Evolutionary conservation across 1,284 basidiomycete genomes (phyloP).

Genomic region (Ganoderma multipileum): DNA sequence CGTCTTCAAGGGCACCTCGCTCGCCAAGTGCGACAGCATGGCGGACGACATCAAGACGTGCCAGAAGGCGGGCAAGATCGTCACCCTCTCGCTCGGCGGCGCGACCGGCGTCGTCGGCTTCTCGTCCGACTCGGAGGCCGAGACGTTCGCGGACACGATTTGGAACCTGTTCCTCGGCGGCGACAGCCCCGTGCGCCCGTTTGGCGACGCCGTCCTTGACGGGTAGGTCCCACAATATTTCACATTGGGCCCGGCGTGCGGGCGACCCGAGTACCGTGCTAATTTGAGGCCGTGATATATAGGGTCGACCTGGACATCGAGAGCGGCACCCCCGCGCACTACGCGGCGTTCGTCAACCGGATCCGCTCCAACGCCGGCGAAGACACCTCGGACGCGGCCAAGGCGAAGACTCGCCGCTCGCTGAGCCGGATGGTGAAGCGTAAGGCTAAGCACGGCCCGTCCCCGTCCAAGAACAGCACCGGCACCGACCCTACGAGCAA

Average conservation of each 20-base stretch:
- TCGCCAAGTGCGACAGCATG: slow-evolving; percentile 59
- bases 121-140: slow-evolving; percentile 55
- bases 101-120: slow-evolving; percentile 61
- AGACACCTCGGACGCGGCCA: slow-evolving; percentile 50
- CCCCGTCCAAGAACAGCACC: slow-evolving; percentile 16
- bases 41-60: slow-evolving; percentile 61
- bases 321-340: slow-evolving; percentile 57
- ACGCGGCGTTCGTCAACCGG: slow-evolving; percentile 60
- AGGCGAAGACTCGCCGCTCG: slow-evolving; percentile 12
- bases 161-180: slow-evolving; percentile 73
- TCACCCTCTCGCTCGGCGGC: slow-evolving; percentile 69
- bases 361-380: slow-evolving; percentile 50
- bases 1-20: slow-evolving; percentile 60
- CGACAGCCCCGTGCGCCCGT: slow-evolving; percentile 57
- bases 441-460: background rate
- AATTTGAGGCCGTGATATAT: slow-evolving; percentile 4
- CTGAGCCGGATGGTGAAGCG: slow-evolving; percentile 6
- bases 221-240: slow-evolving; percentile 48
- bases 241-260: background rate
- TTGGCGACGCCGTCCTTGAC: slow-evolving; percentile 65
- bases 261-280: background rate
- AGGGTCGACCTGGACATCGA: slow-evolving; percentile 74
- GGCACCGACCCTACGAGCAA: slow-evolving; percentile 16
- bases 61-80: slow-evolving; percentile 67
- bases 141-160: slow-evolving; percentile 59